Evolutionary conservation across 495 filamentous ascomycete genomes (phyloP).

Genomic region (Penicillium parvum): DNA sequence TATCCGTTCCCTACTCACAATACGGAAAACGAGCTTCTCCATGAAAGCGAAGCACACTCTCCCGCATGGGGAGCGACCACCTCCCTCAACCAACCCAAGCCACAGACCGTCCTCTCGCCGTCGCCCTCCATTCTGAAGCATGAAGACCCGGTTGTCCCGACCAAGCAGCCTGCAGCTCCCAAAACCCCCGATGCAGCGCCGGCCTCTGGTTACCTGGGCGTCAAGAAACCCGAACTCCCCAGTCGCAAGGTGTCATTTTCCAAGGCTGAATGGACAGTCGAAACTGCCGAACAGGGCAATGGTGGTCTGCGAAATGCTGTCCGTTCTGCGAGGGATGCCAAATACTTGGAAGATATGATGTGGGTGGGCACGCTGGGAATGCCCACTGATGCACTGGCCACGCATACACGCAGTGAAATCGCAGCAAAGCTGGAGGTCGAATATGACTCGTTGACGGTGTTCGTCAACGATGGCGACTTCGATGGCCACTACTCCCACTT

Average conservation of each 20-base stretch:
- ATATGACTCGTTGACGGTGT: slow-evolving; percentile 75
- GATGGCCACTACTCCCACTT: slow-evolving; percentile 91
- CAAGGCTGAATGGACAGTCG: slow-evolving; percentile 71
- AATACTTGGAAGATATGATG: slow-evolving; percentile 61
- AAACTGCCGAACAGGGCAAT: slow-evolving; percentile 82
- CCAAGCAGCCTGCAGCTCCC: slow-evolving; percentile 16
- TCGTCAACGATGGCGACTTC: slow-evolving; percentile 80
- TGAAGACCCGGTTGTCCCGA: slow-evolving; percentile 45
- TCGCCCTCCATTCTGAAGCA: slow-evolving; percentile 68
- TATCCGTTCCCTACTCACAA: slow-evolving; percentile 29
- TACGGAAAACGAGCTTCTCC: slow-evolving; percentile 24
- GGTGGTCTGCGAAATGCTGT: slow-evolving; percentile 85
- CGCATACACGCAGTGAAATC: slow-evolving; percentile 70
- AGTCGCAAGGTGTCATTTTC: slow-evolving; percentile 59
- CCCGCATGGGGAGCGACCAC: slow-evolving; percentile 62
- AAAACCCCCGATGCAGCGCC: slow-evolving; percentile 23
- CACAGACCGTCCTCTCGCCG: slow-evolving; percentile 60
- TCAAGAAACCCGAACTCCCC: slow-evolving; percentile 12
- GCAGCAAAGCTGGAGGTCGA: slow-evolving; percentile 71
- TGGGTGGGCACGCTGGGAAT: slow-evolving; percentile 91
- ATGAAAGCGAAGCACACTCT: slow-evolving; percentile 41
- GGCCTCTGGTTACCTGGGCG: slow-evolving; percentile 2
- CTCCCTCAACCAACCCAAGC: slow-evolving; percentile 68
- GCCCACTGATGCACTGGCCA: slow-evolving; percentile 75
- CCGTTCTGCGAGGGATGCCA: slow-evolving; percentile 64